Conservation (phyloP, 352 stramenopile genomes). For the Plasmopara halstedii region DNA sequence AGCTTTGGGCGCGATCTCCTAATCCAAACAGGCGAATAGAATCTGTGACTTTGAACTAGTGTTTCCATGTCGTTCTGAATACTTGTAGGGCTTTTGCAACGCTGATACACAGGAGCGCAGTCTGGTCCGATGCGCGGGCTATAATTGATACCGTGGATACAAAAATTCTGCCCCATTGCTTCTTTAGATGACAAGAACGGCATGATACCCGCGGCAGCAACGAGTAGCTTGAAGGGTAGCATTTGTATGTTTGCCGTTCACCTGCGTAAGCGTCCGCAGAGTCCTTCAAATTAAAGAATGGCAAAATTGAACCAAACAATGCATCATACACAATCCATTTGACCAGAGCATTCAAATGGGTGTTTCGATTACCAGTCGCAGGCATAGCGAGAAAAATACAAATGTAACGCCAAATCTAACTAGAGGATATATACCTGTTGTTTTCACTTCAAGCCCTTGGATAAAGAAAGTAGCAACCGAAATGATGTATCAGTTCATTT, state of each 20-base stretch:
- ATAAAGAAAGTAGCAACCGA: too few species aligned
- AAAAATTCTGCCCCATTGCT: slow-evolving; percentile 16
- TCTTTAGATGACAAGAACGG: slow-evolving; percentile 1
- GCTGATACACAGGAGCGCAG: slow-evolving; percentile 29
- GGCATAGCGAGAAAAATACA: not conserved
- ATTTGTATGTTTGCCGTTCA: slow-evolving; percentile 8
- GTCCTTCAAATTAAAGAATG: slow-evolving; percentile 17
- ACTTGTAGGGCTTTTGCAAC: slow-evolving; percentile 36
- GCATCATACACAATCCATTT: too few species aligned
- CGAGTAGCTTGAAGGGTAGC: slow-evolving; percentile 20
- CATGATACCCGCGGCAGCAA: slow-evolving; percentile 1
- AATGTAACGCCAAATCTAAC: too few species aligned
- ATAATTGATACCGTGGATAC: slow-evolving; percentile 65
- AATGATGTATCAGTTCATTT: too few species aligned
- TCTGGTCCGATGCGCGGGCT: slow-evolving; percentile 45
- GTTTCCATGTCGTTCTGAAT: slow-evolving; percentile 40
- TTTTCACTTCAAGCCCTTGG: too few species aligned
- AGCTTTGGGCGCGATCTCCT: slow-evolving; percentile 46
- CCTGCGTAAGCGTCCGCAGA: slow-evolving; percentile 8
- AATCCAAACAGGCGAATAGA: slow-evolving; percentile 54
- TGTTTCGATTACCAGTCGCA: too few species aligned
- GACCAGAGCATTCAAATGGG: too few species aligned
- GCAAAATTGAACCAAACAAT: not conserved
- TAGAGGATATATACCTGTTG: too few species aligned
- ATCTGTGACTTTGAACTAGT: slow-evolving; percentile 29